Evolutionary conservation across 257 asterid genomes (phyloP).

Genomic region (Gardenia jasminoides): DNA sequence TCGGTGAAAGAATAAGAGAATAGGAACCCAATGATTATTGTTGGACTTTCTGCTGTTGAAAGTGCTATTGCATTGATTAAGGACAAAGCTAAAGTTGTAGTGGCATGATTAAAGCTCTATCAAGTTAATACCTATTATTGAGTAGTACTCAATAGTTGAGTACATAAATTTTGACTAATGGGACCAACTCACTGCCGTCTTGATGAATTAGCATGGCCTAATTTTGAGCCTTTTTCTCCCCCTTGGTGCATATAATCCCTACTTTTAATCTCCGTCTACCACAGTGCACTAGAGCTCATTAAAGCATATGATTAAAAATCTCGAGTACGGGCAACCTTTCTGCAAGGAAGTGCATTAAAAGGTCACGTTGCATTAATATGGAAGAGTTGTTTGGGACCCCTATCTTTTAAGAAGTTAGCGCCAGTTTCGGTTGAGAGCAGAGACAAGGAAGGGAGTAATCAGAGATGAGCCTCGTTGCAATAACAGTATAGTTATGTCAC

Average conservation of each 20-base stretch:
- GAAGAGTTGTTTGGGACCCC: conserved; percentile 36
- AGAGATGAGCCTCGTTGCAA: neutral
- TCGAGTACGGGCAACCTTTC: neutral
- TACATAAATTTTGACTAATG: conserved; percentile 5
- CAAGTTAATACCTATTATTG: conserved; percentile 6
- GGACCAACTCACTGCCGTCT: conserved; percentile 5
- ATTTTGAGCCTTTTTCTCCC: conserved; percentile 1
- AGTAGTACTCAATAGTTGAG: conserved; percentile 4
- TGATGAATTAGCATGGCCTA: conserved; percentile 3
- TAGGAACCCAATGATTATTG: neutral
- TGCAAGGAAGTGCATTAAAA: neutral
- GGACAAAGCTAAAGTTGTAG: conserved; percentile 4
- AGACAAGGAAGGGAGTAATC: conserved; percentile 15
- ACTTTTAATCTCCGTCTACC: neutral
- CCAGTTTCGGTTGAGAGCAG: conserved; percentile 21
- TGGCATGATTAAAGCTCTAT: neutral
- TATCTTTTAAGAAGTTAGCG: conserved; percentile 34
- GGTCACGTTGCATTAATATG: conserved; percentile 23
- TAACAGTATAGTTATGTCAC: conserved; percentile 8
- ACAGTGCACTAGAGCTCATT: conserved; percentile 1
- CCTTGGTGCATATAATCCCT: neutral
- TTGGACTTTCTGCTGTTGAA: conserved; percentile 18
- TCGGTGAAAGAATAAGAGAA: neutral
- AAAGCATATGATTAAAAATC: neutral
- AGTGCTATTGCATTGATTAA: conserved; percentile 17